phyloP scores from a whole-genome alignment of 2,329 filamentous ascomycete genomes.

The Sclerotinia spermophila region DNA sequence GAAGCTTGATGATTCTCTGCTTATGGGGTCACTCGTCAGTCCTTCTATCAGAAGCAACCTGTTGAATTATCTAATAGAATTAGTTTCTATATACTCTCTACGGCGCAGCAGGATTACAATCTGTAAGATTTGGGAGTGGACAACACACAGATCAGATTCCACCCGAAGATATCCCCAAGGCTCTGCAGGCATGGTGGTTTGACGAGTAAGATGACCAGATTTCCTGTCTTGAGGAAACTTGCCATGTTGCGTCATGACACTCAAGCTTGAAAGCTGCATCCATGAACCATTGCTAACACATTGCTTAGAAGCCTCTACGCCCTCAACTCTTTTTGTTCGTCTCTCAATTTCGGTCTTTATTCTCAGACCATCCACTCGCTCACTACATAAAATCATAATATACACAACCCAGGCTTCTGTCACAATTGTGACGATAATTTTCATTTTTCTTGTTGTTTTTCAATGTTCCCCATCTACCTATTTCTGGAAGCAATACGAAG shows the following conservation, averaged over 20 bases:
- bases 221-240: not conserved
- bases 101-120: conserved; percentile 19
- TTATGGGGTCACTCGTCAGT: conserved; percentile 27
- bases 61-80: not conserved
- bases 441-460: conserved; percentile 49
- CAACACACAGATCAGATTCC: conserved; percentile 23
- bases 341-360: conserved; percentile 52
- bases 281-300: not conserved
- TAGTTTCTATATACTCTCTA: conserved; percentile 29
- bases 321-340: conserved; percentile 34
- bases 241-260: not conserved
- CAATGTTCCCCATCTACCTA: conserved; percentile 51
- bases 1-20: conserved; percentile 29
- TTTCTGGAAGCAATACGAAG: conserved; percentile 45
- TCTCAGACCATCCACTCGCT: conserved; percentile 47
- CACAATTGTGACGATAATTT: conserved; percentile 44
- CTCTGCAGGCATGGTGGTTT: conserved; percentile 46
- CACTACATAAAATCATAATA: conserved; percentile 45
- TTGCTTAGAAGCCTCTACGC: not conserved
- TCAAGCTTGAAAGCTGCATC: not conserved
- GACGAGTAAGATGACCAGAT: conserved; percentile 43
- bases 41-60: not conserved
- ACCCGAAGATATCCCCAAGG: conserved; percentile 22
- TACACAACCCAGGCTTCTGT: conserved; percentile 46
- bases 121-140: conserved; percentile 28